Percentiles rank a stretch among this genome's conserved stretches.
These are phyloP conservation scores for Fraxinus anomala DNA, from an alignment of 257 asterid species.

Conservation along the genomic window DNA sequence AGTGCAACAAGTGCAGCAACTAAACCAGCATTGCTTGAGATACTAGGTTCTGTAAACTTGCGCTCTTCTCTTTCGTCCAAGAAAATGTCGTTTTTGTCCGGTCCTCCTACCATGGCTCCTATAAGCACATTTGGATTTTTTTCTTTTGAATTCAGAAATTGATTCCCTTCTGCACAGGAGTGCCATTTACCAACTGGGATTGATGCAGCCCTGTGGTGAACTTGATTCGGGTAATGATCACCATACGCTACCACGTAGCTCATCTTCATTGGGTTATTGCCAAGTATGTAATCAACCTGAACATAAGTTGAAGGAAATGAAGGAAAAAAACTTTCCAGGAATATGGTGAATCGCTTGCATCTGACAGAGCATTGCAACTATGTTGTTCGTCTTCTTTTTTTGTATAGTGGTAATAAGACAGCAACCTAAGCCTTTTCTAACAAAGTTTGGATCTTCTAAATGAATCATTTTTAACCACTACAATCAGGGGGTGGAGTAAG, in stretches of 20 bases:
- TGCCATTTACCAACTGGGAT: conserved; percentile 42
- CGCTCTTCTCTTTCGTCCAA: conserved; percentile 43
- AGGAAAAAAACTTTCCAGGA: not conserved
- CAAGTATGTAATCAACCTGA: conserved; percentile 60
- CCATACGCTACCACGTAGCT: conserved; percentile 64
- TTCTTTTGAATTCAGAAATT: conserved; percentile 33
- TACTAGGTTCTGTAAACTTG: conserved; percentile 53
- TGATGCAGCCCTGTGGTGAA: conserved; percentile 67
- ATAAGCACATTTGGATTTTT: conserved; percentile 45
- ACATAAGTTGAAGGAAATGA: not conserved
- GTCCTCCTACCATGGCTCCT: conserved; percentile 69
- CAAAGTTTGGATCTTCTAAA: too few relatives aligned
- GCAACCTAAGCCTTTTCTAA: too few relatives aligned
- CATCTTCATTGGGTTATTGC: conserved; percentile 59
- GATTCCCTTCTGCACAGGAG: conserved; percentile 45
- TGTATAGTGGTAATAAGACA: not conserved
- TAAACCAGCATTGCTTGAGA: conserved; percentile 57
- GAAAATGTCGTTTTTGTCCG: conserved; percentile 43
- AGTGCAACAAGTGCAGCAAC: conserved; percentile 60
- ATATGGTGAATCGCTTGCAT: not conserved
- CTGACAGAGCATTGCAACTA: not conserved
- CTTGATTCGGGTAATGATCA: conserved; percentile 40
- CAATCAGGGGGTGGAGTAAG: too few relatives aligned
- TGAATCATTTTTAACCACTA: too few relatives aligned
- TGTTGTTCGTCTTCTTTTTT: not conserved